A percentile compares a stretch with the other conserved stretches of the same genome.
Conservation (phyloP, 2,329 filamentous ascomycete genomes). For the Penicillium italicum region DNA sequence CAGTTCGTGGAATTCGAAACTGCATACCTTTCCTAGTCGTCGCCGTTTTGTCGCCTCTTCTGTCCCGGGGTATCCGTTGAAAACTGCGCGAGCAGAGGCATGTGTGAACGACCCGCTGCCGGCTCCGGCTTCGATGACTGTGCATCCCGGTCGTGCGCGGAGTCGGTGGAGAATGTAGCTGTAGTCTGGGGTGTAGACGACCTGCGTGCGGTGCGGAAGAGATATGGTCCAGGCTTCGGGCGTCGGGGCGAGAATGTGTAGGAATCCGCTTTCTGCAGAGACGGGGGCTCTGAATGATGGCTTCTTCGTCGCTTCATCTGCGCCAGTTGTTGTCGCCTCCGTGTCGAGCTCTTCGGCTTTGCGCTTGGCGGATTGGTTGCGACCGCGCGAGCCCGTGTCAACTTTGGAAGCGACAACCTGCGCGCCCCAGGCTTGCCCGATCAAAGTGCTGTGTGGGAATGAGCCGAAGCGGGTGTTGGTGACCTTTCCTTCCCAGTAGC, state of each 20-base stretch:
- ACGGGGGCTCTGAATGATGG: conserved; percentile 32
- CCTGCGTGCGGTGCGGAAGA: conserved; percentile 52
- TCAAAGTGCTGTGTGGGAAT: conserved; percentile 73
- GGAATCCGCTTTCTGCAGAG: conserved; percentile 46
- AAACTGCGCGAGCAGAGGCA: conserved; percentile 49
- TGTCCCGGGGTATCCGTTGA: conserved; percentile 42
- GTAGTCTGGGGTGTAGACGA: conserved; percentile 53
- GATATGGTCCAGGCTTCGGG: conserved; percentile 51
- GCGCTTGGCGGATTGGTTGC: conserved; percentile 57
- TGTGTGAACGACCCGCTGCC: conserved; percentile 53
- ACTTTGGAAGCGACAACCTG: conserved; percentile 87
- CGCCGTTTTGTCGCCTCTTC: conserved; percentile 26
- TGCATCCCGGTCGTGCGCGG: conserved; percentile 45
- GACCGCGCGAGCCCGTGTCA: conserved; percentile 83
- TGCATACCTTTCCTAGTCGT: conserved; percentile 46
- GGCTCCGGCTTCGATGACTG: conserved; percentile 51
- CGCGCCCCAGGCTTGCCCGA: conserved; percentile 81
- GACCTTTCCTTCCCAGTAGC: conserved; percentile 72
- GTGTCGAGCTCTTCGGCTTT: conserved; percentile 44
- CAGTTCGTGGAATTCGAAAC: conserved; percentile 50
- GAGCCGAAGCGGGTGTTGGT: conserved; percentile 94
- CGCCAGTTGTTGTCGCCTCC: conserved; percentile 22
- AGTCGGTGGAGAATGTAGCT: conserved; percentile 51
- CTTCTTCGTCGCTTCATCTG: conserved; percentile 25
- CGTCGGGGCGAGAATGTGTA: conserved; percentile 49